These are phyloP conservation scores for Phytopythium boreale DNA, from an alignment of 352 stramenopile genomes.

Conservation along the genomic window DNA sequence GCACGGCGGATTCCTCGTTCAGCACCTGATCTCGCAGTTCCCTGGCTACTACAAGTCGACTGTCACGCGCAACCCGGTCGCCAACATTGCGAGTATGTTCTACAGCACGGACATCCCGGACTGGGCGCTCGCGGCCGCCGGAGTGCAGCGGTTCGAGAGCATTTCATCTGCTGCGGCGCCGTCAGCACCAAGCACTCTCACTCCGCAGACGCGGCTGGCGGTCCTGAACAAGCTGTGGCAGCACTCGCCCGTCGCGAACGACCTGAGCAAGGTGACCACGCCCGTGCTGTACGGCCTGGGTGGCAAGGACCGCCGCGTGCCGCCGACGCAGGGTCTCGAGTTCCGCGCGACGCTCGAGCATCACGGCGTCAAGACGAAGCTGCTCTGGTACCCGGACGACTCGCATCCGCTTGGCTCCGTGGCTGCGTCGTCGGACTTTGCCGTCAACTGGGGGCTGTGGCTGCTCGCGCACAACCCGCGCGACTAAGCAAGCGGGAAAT, in stretches of 20 bases:
- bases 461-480: constrained; percentile 51
- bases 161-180: constrained; percentile 44
- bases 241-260: constrained; percentile 80
- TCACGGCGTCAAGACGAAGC: constrained; percentile 46
- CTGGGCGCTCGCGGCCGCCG: constrained; percentile 90
- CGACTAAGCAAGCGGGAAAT: constrained; percentile 8
- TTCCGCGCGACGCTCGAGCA: constrained; percentile 86
- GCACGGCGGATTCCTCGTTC: constrained; percentile 94
- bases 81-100: constrained; percentile 93
- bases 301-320: constrained; percentile 89
- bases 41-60: constrained; percentile 93
- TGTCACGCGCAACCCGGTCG: constrained; percentile 89
- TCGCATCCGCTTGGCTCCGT: constrained; percentile 66
- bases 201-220: constrained; percentile 42
- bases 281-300: constrained; percentile 92
- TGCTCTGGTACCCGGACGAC: constrained; percentile 77
- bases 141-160: constrained; percentile 85
- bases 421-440: constrained; percentile 65
- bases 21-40: constrained; percentile 92
- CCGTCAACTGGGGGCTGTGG: constrained; percentile 77
- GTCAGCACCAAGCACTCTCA: constrained; percentile 30
- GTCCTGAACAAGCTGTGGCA: constrained; percentile 86
- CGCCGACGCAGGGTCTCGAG: constrained; percentile 90
- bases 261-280: constrained; percentile 85
- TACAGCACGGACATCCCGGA: constrained; percentile 97